Evolutionary conservation across 129 eudicot species (phyloP).

Genomic region (Heracleum sosnowskyi): DNA sequence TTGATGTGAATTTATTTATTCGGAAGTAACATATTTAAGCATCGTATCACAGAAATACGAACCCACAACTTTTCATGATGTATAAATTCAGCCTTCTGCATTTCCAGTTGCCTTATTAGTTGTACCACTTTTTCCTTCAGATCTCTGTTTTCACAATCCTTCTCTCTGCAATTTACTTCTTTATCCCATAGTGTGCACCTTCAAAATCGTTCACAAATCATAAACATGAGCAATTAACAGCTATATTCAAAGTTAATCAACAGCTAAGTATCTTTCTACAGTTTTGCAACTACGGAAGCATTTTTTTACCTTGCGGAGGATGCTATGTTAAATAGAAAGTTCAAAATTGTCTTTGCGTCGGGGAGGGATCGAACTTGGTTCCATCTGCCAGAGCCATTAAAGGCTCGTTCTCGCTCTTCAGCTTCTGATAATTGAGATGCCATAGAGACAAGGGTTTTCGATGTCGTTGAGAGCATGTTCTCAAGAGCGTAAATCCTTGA

Average conservation of each 20-base stretch:
- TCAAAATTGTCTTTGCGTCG: conserved; percentile 83
- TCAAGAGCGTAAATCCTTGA: conserved; percentile 91
- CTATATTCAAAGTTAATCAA: neutral
- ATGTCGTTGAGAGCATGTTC: conserved; percentile 88
- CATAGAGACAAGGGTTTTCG: conserved; percentile 86
- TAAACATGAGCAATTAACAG: neutral
- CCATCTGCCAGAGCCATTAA: conserved; percentile 97
- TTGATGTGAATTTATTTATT: neutral
- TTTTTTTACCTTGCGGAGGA: conserved; percentile 72
- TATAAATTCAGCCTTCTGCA: conserved; percentile 57
- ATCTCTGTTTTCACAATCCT: conserved; percentile 68
- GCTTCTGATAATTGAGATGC: conserved; percentile 95
- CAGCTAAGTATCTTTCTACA: neutral
- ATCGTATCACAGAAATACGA: conserved; percentile 14
- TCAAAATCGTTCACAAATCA: neutral
- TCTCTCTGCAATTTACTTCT: conserved; percentile 84
- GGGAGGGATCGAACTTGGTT: conserved; percentile 82
- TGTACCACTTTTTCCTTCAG: conserved; percentile 70
- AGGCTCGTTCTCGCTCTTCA: conserved; percentile 89
- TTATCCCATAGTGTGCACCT: conserved; percentile 77
- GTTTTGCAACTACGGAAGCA: neutral
- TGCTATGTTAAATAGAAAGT: conserved; percentile 66
- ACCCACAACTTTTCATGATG: conserved; percentile 62
- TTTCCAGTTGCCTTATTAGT: conserved; percentile 58
- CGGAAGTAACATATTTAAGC: neutral